Base-by-base conservation (phyloP, 2,329 filamentous ascomycete genomes). In the Alternaria consortialis region DNA sequence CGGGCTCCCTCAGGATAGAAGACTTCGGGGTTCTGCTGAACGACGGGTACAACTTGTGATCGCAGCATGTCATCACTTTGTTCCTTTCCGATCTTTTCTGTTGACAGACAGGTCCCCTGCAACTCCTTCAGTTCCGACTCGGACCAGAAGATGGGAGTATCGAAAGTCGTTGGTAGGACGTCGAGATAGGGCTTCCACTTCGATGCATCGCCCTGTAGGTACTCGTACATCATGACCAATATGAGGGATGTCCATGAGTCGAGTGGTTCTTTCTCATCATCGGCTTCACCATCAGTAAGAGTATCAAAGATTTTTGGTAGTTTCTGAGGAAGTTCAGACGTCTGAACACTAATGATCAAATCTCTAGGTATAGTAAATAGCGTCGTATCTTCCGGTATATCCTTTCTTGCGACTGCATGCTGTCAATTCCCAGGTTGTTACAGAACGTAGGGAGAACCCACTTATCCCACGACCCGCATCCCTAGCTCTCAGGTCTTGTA, bases 91-190 rank as follows among this genome's bases (percentile, higher is more conserved):
- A 72, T 65, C 44, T 72, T 72, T 2, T 70, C 67, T 2, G 54
- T 13, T 2, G 69, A 69, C 8, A 72, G 36, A 20, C 64, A 65
- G 5, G 69, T 70, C 1, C 63, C 68, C 7, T 69, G 39, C 1
- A 72, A 57, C 42, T 72, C 69, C n/a, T 65, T 62, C 7, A 70
- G 37, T 37, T 72, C 69, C 2, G 56, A 25, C 1, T 66, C 60
- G 1, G 63, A 48, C 69, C 69, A 72, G 47, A 70, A 70, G 25
- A 72, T 65, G 1, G 69, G 69, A 11, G 69, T 72, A n/a, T 70
- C 63, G 17, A 72, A 72, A 8, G 32, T 59, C 3, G 54, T 58
- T 6, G 69, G 69, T 5, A 72, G 43, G 1, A 72, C 56, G 25
- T 70, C 66, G 4, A 72, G 34, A 34, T 72, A 72, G 5, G 69